Evolutionary conservation across 2,329 filamentous ascomycete species (phyloP).

Genomic region (Aspergillus thermomutatus): DNA sequence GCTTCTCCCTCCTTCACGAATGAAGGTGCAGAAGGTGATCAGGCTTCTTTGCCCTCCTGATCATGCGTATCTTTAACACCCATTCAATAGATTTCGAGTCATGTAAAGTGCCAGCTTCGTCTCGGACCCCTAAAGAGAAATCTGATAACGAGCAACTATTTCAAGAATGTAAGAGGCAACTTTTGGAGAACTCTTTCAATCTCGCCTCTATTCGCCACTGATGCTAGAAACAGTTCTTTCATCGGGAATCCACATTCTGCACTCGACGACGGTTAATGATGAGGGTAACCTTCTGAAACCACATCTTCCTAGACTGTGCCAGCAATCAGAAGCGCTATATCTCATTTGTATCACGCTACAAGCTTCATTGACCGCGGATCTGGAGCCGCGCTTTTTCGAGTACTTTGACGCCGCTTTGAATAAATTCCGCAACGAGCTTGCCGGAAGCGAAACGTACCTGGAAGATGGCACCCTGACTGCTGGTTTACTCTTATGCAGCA

Average conservation of each 20-base stretch:
- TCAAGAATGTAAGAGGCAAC: constrained; percentile 18
- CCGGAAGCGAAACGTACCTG: constrained; percentile 15
- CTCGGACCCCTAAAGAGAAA: background rate
- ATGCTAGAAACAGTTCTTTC: constrained; percentile 17
- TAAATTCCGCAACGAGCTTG: constrained; percentile 27
- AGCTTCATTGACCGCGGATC: constrained; percentile 15
- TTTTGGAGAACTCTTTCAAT: too few relatives aligned
- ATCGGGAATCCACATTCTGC: constrained; percentile 25
- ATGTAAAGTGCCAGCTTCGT: background rate
- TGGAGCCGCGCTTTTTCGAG: constrained; percentile 22
- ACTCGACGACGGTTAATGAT: constrained; percentile 23
- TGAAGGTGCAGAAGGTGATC: background rate
- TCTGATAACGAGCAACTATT: constrained; percentile 19
- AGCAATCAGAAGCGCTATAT: constrained; percentile 26
- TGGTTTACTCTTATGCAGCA: constrained; percentile 30
- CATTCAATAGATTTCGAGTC: background rate
- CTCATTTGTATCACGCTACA: constrained; percentile 28
- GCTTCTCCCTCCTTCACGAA: background rate
- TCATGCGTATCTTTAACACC: background rate
- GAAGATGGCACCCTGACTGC: constrained; percentile 28
- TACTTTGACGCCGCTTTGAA: constrained; percentile 26
- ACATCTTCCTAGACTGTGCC: constrained; percentile 19
- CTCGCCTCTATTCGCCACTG: background rate
- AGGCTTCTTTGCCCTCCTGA: background rate
- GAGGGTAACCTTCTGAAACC: constrained; percentile 13